Percentiles rank a stretch among this genome's conserved stretches.
Conservation (phyloP, 192 early-diverging fungal species). For the Linnemannia schmuckeri region DNA sequence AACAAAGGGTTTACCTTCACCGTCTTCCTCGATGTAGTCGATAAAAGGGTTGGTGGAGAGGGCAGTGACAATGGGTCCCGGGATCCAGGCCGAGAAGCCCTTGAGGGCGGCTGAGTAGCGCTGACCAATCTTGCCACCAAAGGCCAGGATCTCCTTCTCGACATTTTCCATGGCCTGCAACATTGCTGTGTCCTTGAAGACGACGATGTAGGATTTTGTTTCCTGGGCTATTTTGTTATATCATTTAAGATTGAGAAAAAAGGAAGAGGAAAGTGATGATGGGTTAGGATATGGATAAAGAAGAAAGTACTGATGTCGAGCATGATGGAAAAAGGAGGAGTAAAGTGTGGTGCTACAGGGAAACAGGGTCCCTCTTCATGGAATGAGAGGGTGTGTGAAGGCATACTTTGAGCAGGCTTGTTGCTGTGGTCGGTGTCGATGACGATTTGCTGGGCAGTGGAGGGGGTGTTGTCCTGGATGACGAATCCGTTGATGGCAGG, state of each 20-base stretch:
- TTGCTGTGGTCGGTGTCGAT: conserved; percentile 3
- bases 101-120: conserved; percentile 40
- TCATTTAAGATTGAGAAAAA: too few relatives aligned
- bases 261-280: neutral
- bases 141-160: conserved; percentile 30
- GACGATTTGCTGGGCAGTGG: conserved; percentile 17
- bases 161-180: conserved; percentile 32
- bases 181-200: conserved; percentile 39
- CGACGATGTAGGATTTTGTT: conserved; percentile 51
- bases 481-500: conserved; percentile 20
- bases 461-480: conserved; percentile 20
- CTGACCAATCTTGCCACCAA: conserved; percentile 53
- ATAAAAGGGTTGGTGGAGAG: conserved; percentile 51
- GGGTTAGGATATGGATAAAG: neutral
- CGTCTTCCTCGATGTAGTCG: conserved; percentile 52
- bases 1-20: conserved; percentile 27
- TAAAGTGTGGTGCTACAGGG: neutral
- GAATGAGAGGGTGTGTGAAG: neutral
- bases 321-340: neutral
- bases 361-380: neutral
- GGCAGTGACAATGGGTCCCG: conserved; percentile 17
- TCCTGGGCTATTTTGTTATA: neutral
- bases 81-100: conserved; percentile 52
- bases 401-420: conserved; percentile 10
- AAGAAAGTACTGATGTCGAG: neutral